Base-by-base conservation (phyloP, 768 basidiomycete genomes). In the Dendrothele bispora region DNA sequence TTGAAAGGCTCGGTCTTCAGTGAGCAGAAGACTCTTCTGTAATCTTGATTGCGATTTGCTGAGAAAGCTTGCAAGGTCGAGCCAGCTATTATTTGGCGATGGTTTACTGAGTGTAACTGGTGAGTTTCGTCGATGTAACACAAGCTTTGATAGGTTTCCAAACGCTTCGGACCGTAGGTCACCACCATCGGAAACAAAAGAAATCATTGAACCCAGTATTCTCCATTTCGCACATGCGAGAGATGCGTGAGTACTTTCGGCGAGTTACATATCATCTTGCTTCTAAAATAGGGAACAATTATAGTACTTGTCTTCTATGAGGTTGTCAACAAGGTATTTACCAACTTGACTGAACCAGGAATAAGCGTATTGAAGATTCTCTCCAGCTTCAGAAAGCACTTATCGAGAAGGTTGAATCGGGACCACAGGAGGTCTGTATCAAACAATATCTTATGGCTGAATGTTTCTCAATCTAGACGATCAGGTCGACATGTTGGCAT, bases 181-280 rank as follows among this genome's bases (percentile, higher is more conserved):
- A 64, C 11, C 59, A 55, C 12, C 68, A 69, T 46, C 52, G 57
- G 39, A 61, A 49, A 30, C 67, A 71, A 50, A 58, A 66, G 20
- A 67, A 66, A 47, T 58, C 70, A 51, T 57, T 71, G 42, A 69
- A 68, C 26, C 61, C 64, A 2, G 62, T 65, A 7, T 71, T 71
- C 52, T 68, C 67, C 11, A 54, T 49, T n/a, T 59, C 60, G 15
- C 64, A 65, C 43, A 53, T 71, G 51, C 67, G 68, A 22, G 49
- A 58, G 7, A 57, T 67, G 56, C 20, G 55, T 66, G n/a, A 61
- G 64, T 14, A 52, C 22, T 7, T n/a, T 24, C n/a, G n/a, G n/a
- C n/a, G n/a, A n/a, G n/a, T n/a, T n/a, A n/a, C n/a, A n/a, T n/a
- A n/a, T n/a, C n/a, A n/a, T n/a, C n/a, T n/a, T n/a, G n/a, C n/a